A percentile compares a stretch with the other conserved stretches of the same genome.
Evolutionary conservation across 2,329 filamentous ascomycete species (phyloP).

Genomic region (Pseudogymnoascus pannorum): DNA sequence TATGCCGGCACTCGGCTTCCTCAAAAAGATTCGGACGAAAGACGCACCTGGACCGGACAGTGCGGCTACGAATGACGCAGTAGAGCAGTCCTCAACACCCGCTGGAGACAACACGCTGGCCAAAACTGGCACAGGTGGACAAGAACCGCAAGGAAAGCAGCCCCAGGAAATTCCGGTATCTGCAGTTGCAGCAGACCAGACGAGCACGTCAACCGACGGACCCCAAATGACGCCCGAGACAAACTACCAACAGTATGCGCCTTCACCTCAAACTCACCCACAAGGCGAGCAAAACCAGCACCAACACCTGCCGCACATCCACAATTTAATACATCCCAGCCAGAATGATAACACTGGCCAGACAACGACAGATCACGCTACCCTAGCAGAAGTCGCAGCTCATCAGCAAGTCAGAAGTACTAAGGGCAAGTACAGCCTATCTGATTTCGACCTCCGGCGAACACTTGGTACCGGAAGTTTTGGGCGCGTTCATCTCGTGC

Average conservation of each 20-base stretch:
- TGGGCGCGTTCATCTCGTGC: conserved; percentile 89
- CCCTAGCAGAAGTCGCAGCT: conserved; percentile 12
- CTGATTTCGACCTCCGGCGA: conserved; percentile 81
- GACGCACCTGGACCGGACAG: conserved; percentile 63
- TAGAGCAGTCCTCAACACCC: conserved; percentile 35
- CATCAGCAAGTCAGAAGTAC: conserved; percentile 52
- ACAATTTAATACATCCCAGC: conserved; percentile 69
- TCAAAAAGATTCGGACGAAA: conserved; percentile 98
- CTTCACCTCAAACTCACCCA: conserved; percentile 21
- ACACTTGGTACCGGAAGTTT: conserved; percentile 96
- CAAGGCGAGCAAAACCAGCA: conserved; percentile 37
- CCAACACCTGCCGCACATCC: conserved; percentile 73
- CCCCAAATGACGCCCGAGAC: conserved; percentile 27
- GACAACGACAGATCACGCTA: conserved; percentile 19
- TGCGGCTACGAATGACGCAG: not conserved
- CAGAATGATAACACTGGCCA: conserved; percentile 40
- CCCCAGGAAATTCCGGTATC: conserved; percentile 21
- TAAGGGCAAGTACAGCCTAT: conserved; percentile 93
- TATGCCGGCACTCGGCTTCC: conserved; percentile 93
- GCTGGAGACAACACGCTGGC: conserved; percentile 62
- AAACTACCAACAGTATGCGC: conserved; percentile 20
- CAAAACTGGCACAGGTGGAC: conserved; percentile 55
- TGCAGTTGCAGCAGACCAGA: conserved; percentile 22
- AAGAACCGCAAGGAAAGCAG: conserved; percentile 27
- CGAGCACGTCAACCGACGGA: conserved; percentile 10